phyloP scores from a whole-genome alignment of 305 asterid species.

The Solanum hybrid region DNA sequence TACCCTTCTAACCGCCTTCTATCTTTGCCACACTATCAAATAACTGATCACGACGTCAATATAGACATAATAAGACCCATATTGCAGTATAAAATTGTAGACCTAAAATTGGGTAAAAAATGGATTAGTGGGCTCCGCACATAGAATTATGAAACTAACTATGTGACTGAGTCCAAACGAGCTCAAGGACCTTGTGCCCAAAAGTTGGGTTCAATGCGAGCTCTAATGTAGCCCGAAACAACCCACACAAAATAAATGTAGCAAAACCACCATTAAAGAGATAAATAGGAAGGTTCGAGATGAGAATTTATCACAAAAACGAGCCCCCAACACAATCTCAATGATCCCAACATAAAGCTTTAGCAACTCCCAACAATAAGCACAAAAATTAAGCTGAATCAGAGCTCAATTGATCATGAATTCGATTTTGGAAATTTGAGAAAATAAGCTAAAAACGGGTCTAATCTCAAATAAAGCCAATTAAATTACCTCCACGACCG shows the following conservation, averaged over 20 bases:
- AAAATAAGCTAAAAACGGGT: not conserved
- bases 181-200: not conserved
- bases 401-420: not conserved
- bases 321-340: not conserved
- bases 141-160: not conserved
- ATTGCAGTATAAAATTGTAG: not conserved
- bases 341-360: not conserved
- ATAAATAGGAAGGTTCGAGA: not conserved
- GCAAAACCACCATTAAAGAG: not conserved
- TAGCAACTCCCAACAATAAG: not conserved
- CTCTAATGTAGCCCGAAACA: not conserved
- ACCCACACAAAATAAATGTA: not conserved
- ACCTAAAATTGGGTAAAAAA: not conserved
- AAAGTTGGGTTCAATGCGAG: not conserved
- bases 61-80: not conserved
- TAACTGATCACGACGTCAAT: not conserved
- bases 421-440: not conserved
- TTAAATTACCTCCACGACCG: not conserved
- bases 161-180: not conserved
- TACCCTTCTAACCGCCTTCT: not conserved
- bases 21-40: not conserved
- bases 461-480: not conserved
- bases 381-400: not conserved
- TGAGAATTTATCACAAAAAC: not conserved
- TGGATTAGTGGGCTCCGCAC: not conserved